These are phyloP conservation scores for Quercus glauca DNA, from an alignment of 306 rosid species.

Conservation along the genomic window DNA sequence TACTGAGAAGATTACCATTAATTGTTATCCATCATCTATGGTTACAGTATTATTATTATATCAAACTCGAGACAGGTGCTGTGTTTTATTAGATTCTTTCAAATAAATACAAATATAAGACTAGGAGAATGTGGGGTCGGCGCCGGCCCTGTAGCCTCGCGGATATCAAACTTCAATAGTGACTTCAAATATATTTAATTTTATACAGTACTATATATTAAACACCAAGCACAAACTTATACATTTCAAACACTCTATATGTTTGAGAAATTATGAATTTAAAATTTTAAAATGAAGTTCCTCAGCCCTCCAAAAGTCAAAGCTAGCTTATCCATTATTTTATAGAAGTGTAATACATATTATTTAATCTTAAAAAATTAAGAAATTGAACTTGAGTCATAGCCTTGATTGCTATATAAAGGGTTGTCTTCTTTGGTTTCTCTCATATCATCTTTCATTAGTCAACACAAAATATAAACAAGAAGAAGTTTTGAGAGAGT, in stretches of 20 bases:
- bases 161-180: conserved; percentile 18
- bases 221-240: background rate
- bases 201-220: background rate
- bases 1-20: too few relatives aligned
- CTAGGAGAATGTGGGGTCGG: conserved; percentile 50
- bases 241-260: background rate
- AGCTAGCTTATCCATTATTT: background rate
- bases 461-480: background rate
- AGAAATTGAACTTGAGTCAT: conserved; percentile 17
- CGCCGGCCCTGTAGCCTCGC: conserved; percentile 52
- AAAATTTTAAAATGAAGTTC: background rate
- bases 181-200: background rate
- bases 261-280: background rate
- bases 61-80: background rate
- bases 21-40: background rate
- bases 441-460: background rate
- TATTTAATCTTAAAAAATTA: conserved; percentile 18
- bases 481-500: background rate
- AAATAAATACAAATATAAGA: background rate
- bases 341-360: background rate
- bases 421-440: conserved; percentile 1
- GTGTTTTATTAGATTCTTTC: background rate
- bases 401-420: conserved; percentile 23
- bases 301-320: conserved; percentile 44
- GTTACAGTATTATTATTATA: background rate